These are phyloP conservation scores for Apiospora aurea DNA, from an alignment of 2,329 filamentous ascomycete species.

Conservation along the genomic window DNA sequence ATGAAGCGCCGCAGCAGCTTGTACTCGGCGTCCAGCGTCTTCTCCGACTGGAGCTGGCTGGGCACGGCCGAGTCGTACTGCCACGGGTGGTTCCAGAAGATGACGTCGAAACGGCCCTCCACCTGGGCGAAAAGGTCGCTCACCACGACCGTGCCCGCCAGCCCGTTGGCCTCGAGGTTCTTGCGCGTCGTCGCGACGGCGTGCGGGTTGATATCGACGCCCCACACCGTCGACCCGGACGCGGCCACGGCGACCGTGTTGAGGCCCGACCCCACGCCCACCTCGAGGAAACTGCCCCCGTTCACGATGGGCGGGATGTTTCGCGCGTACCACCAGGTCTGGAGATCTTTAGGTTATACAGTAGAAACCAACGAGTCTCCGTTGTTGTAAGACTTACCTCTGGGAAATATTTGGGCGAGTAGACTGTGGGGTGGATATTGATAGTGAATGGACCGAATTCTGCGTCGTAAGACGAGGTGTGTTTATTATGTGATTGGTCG, in stretches of 20 bases:
- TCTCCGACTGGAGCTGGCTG: constrained; percentile 8
- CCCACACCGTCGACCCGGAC: constrained; percentile 5
- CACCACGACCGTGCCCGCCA: background rate
- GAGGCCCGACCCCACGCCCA: constrained; percentile 6
- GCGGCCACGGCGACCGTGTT: constrained; percentile 16
- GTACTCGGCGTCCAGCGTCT: constrained; percentile 12
- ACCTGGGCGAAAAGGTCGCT: constrained; percentile 9
- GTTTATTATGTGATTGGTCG: background rate
- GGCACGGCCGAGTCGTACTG: constrained; percentile 12
- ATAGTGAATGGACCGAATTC: constrained; percentile 13
- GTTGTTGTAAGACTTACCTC: background rate
- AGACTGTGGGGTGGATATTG: background rate
- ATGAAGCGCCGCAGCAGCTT: constrained; percentile 12
- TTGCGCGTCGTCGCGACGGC: constrained; percentile 12
- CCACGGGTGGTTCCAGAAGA: constrained; percentile 20
- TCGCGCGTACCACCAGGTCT: constrained; percentile 15
- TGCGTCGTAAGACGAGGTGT: background rate
- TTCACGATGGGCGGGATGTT: constrained; percentile 10
- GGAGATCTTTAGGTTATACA: background rate
- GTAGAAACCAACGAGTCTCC: background rate
- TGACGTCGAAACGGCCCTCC: constrained; percentile 13
- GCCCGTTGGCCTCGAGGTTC: constrained; percentile 20
- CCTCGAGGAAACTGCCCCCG: constrained; percentile 9
- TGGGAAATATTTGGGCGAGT: constrained; percentile 13
- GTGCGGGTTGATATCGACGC: constrained; percentile 16